Evolutionary conservation across 1,284 basidiomycete species (phyloP), one percentile per base, ranked within the genome.

Genomic region (Malassezia arunalokei): DNA sequence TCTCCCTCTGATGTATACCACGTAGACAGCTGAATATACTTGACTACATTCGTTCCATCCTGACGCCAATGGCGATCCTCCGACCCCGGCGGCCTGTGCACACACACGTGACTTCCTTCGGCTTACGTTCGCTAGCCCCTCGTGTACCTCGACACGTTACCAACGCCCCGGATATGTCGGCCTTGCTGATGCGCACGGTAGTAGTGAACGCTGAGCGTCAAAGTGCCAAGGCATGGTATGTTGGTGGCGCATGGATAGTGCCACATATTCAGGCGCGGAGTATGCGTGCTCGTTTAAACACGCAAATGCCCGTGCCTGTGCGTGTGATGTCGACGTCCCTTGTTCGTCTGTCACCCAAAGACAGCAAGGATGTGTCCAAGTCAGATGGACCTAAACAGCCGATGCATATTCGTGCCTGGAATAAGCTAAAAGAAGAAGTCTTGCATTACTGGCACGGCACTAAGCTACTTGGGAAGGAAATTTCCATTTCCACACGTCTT

Each of bases 381-480:
- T 29, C 30, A n/a, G 45, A 47, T 11, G 46, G 45, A 28, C 45
- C 44, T n/a, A 47, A 51, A 39, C 47, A 39, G 9, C 54, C 57
- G 6, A 54, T 68, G 37, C 27, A 43, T 12, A 59, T 58, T 39
- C 66, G 73, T 27, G 58, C 73, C 8, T 96, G 92, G 92, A 85
- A 84, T 63, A 86, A 83, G 66, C 83, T 96, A 63, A 99, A 95
- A 77, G 87, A 95, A 67, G 92, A 96, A 75, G 90, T 84, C 0
- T 80, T 82, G 54, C 94, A 99, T 73, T 99, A 98, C 74, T 98
- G 92, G 91, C 84, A 90, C 64, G 92, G 94, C 12, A 82, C 87
- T 6, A 95, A 95, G 74, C 81, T 98, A 8, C 79, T 98, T 33
- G 90, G 87, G 8, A 89, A 90, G 44, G 94, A 98, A 76, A 86